A percentile compares a stretch with the other conserved stretches of the same genome.
Conservation (phyloP, 2,329 filamentous ascomycete genomes). For the Ramichloridium luteum region DNA sequence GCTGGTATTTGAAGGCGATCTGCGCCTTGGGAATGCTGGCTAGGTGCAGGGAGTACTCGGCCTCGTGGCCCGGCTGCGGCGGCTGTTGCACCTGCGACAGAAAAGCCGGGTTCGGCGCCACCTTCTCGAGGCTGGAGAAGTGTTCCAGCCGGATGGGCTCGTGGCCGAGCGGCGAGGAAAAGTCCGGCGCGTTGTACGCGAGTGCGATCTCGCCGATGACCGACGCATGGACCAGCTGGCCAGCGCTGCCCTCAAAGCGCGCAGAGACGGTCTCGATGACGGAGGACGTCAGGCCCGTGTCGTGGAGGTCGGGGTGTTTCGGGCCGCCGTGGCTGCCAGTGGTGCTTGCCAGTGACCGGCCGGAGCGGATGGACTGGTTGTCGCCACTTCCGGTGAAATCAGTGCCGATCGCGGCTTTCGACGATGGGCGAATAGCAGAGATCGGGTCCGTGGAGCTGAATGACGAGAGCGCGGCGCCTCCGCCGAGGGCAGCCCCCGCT, state of each 20-base stretch:
- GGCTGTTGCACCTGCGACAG: conserved; percentile 63
- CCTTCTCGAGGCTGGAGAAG: conserved; percentile 75
- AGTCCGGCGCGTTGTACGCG: conserved; percentile 54
- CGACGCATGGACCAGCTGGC: conserved; percentile 56
- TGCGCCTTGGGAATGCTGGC: conserved; percentile 55
- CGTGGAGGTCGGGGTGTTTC: conserved; percentile 72
- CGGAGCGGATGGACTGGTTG: conserved; percentile 81
- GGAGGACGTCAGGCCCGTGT: conserved; percentile 72
- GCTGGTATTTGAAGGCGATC: conserved; percentile 84
- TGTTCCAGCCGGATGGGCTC: conserved; percentile 76
- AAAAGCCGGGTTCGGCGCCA: conserved; percentile 87
- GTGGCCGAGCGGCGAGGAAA: conserved; percentile 29
- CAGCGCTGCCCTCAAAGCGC: conserved; percentile 66
- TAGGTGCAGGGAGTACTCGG: conserved; percentile 69
- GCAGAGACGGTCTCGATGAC: conserved; percentile 86
- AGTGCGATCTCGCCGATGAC: conserved; percentile 84
- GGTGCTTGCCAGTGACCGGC: conserved; percentile 58
- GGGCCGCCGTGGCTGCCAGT: conserved; percentile 47
- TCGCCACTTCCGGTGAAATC: conserved; percentile 62
- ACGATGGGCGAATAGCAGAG: conserved; percentile 22
- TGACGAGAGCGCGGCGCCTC: too few species aligned
- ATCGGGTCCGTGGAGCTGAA: conserved; percentile 16
- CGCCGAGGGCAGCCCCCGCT: too few species aligned
- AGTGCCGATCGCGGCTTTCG: conserved; percentile 23
- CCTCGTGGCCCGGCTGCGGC: conserved; percentile 46